Evolutionary conservation across 208 protist genomes (phyloP).

Genomic region (Leishmania tarentolae): DNA sequence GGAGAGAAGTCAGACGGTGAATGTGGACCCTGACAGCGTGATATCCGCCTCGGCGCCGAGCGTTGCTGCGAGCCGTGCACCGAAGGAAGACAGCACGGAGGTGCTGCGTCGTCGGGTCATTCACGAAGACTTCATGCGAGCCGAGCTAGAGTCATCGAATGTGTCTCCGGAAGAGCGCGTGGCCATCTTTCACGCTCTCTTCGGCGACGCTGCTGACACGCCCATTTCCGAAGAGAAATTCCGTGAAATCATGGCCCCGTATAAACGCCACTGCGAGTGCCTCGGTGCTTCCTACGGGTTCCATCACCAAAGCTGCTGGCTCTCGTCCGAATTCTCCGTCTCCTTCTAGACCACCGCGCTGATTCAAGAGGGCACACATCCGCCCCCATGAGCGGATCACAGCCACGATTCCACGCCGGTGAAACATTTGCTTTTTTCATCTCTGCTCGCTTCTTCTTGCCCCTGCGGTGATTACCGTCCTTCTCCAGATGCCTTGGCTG

Average conservation of each 20-base stretch:
- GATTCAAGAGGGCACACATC: not conserved
- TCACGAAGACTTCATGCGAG: conserved; percentile 21
- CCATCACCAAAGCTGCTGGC: conserved; percentile 24
- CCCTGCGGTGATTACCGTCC: not conserved
- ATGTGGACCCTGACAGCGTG: conserved; percentile 9
- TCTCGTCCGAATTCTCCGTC: not conserved
- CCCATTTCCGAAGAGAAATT: conserved; percentile 32
- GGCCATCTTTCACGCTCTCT: conserved; percentile 20
- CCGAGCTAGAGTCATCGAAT: conserved; percentile 12
- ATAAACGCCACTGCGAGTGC: conserved; percentile 32
- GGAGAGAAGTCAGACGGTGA: conserved; percentile 14
- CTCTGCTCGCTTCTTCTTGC: not conserved
- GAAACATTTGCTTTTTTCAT: not conserved
- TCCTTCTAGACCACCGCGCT: not conserved
- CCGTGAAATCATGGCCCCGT: conserved; percentile 33
- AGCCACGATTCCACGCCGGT: not conserved
- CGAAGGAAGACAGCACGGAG: conserved; percentile 10
- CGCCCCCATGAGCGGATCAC: not conserved
- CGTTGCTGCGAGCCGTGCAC: not conserved
- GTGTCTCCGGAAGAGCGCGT: conserved; percentile 24
- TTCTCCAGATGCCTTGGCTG: not conserved
- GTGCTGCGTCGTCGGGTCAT: conserved; percentile 30
- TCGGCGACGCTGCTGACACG: conserved; percentile 16
- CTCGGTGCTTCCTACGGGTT: conserved; percentile 41
- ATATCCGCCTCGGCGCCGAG: not conserved